Base-by-base conservation (phyloP, 1,139 yeast species). In the Arxiozyma heterogenica region DNA sequence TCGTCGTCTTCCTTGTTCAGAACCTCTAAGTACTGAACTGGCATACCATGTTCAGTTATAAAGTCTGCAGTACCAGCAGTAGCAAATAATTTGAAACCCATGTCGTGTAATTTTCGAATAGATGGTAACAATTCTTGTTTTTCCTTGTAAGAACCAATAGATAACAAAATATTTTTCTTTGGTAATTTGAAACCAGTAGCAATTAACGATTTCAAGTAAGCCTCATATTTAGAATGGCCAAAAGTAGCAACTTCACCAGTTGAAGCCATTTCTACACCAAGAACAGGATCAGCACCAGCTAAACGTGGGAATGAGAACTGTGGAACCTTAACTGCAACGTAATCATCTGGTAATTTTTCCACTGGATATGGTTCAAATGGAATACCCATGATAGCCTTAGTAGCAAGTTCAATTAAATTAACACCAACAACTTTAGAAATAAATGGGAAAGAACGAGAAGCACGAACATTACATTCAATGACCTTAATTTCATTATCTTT, bases 41-140 rank as follows among this genome's bases (percentile, higher is more conserved):
- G 96, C 61, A 94, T 79, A 53, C 83, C 86, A 70, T 93, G 96
- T 72, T 93, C 98, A 71, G 89, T 90, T 66, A 93, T 84, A 75
- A 93, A 94, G 75, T 94, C 98, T 61, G 98, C 96, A 62, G 98
- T 94, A 77, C 98, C 99, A 44, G 98, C 90, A 62, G 99, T 94
- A 47, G 98, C 98, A 74, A 91, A 94, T 65, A 94, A 77, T 68
- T 84, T 84, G 80, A 77, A 94, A 54, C 97, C 98, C 71, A 89
- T 74, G 68, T 86, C 88, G 70, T 83, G 77, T 60, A 94, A 77
- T 71, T 84, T 87, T 70, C 78, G 78, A 63, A 94, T 91, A 41
- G 94, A 81, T 53, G 98, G 98, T 62, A 94, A 75, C 65, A 94
- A 78, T 73, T 94, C 98, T 67, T 81, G 84, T 76, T 94, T 94